Evolutionary conservation across 1,284 basidiomycete species (phyloP).

Genomic region (Cryptococcus floricola): DNA sequence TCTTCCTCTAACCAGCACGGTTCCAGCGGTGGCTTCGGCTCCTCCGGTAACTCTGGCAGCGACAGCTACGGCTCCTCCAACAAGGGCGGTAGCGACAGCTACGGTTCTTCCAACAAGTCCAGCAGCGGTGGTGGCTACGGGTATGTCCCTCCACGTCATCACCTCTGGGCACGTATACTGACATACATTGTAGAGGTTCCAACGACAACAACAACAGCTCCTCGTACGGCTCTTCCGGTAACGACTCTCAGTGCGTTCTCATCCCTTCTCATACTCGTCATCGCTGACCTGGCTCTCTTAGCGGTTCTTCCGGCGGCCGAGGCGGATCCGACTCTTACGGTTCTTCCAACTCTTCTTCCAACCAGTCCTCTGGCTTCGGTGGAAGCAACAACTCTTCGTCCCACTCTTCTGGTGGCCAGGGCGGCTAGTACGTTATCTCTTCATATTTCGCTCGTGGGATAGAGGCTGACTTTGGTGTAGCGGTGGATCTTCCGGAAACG

Average conservation of each 20-base stretch:
- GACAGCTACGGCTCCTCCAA: neutral
- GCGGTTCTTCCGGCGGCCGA: constrained; percentile 2
- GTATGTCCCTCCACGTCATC: too few species aligned
- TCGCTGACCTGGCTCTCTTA: neutral
- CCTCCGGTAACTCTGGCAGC: neutral
- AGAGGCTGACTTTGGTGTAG: too few species aligned
- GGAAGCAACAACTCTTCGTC: neutral
- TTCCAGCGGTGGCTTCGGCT: neutral
- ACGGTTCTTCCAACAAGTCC: neutral
- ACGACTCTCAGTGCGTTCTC: too few species aligned
- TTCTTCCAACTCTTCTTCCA: constrained; percentile 3
- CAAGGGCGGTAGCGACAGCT: neutral
- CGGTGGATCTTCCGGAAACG: neutral
- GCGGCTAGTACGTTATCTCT: too few species aligned
- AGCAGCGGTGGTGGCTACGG: neutral
- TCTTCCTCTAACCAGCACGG: neutral
- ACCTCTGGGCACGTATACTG: too few species aligned
- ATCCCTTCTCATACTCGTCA: too few species aligned
- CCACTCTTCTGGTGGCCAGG: too few species aligned
- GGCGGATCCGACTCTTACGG: constrained; percentile 5
- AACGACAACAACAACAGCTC: too few species aligned
- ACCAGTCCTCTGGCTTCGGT: neutral
- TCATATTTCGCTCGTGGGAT: too few species aligned
- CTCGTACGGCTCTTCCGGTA: too few species aligned
- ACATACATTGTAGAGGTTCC: too few species aligned